Percentiles rank a stretch among this genome's conserved stretches.
phyloP scores from a whole-genome alignment of 345 rosid species.

The Melaleuca quinquenervia region DNA sequence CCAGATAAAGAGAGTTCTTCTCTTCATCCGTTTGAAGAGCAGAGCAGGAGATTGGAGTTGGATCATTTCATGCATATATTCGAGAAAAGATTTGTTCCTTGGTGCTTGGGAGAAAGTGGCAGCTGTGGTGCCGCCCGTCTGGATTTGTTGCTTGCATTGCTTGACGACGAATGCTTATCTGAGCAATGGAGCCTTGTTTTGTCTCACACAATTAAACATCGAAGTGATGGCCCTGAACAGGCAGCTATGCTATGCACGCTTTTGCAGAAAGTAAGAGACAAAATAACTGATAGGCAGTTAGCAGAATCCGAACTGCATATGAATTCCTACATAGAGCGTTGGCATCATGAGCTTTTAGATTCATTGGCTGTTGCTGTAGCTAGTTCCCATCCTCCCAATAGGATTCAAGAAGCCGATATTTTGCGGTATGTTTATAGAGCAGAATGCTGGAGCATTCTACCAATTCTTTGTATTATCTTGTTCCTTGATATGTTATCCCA shows the following conservation, averaged over 20 bases:
- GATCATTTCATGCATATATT: conserved; percentile 43
- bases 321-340: conserved; percentile 41
- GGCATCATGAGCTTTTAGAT: conserved; percentile 82
- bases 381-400: conserved; percentile 24
- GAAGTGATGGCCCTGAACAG: conserved; percentile 19
- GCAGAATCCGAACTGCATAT: conserved; percentile 20
- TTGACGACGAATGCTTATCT: conserved; percentile 64
- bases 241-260: conserved; percentile 44
- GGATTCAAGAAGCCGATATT: conserved; percentile 41
- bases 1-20: conserved; percentile 9
- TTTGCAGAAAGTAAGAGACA: conserved; percentile 57
- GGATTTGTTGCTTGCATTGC: conserved; percentile 66
- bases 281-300: conserved; percentile 31
- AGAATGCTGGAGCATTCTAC: not conserved
- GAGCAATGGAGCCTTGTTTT: conserved; percentile 67
- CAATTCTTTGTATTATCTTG: not conserved
- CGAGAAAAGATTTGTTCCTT: conserved; percentile 68
- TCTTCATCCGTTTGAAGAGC: conserved; percentile 12
- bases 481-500: not conserved
- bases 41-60: conserved; percentile 23
- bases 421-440: conserved; percentile 43
- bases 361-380: conserved; percentile 50
- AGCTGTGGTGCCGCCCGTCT: conserved; percentile 37
- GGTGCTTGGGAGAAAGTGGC: conserved; percentile 58
- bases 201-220: conserved; percentile 36